These are phyloP conservation scores for Syncephalastrum racemosum DNA, from an alignment of 371 early-diverging fungal genomes.

Conservation along the genomic window DNA sequence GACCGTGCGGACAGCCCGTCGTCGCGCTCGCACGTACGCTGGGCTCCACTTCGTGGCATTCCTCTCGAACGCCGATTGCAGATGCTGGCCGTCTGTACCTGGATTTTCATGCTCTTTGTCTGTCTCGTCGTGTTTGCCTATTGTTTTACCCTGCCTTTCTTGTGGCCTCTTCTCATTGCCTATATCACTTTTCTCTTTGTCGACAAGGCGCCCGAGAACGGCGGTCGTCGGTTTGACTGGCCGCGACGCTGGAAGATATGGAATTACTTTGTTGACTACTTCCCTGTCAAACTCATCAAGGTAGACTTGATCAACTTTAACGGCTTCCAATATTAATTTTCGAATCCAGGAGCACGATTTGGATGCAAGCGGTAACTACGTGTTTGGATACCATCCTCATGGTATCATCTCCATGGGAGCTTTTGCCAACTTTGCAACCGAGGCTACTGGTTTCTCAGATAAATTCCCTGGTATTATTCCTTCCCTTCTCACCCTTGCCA, in stretches of 20 bases:
- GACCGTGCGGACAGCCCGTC: not conserved
- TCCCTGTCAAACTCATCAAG: conserved; percentile 70
- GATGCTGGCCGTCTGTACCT: conserved; percentile 62
- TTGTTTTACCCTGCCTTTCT: conserved; percentile 37
- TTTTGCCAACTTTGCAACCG: conserved; percentile 78
- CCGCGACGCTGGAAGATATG: conserved; percentile 53
- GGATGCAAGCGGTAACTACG: conserved; percentile 73
- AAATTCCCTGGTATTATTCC: conserved; percentile 68
- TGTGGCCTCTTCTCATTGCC: conserved; percentile 60
- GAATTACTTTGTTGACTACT: conserved; percentile 76
- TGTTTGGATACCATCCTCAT: conserved; percentile 83
- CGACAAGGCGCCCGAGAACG: conserved; percentile 63
- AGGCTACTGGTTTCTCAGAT: conserved; percentile 65
- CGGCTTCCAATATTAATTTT: too few species aligned
- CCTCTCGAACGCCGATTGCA: conserved; percentile 76
- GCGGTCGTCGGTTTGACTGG: conserved; percentile 67
- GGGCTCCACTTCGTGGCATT: conserved; percentile 68
- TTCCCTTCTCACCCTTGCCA: conserved; percentile 58
- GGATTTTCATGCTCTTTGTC: conserved; percentile 59
- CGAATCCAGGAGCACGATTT: conserved; percentile 62
- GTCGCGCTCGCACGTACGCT: conserved; percentile 29
- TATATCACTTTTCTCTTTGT: conserved; percentile 59
- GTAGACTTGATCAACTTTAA: conserved; percentile 28
- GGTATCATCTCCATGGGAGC: conserved; percentile 87
- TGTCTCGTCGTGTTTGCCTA: conserved; percentile 49